Evolutionary conservation across 2,329 filamentous ascomycete genomes (phyloP).

Genomic region (Dactylellina sp.): DNA sequence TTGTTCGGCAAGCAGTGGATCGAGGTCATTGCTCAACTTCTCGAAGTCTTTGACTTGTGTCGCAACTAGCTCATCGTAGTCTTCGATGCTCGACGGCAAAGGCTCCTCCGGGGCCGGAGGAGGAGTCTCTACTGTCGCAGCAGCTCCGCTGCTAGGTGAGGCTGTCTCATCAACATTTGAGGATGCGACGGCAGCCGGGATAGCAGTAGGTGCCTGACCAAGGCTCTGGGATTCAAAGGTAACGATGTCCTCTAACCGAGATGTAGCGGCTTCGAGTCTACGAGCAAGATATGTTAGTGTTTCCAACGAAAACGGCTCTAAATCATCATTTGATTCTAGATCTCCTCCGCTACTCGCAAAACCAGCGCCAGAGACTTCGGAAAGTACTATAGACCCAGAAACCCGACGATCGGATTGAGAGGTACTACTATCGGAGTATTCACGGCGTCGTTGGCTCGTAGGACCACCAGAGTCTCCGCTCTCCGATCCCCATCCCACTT

Average conservation of each 20-base stretch:
- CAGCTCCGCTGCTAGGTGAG: slow-evolving; percentile 62
- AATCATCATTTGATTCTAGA: not conserved
- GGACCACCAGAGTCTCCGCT: slow-evolving; percentile 19
- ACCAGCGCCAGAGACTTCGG: not conserved
- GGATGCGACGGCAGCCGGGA: slow-evolving; percentile 61
- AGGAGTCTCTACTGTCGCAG: slow-evolving; percentile 64
- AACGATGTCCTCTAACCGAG: slow-evolving; percentile 94
- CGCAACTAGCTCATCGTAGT: slow-evolving; percentile 84
- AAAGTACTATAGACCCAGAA: slow-evolving; percentile 2
- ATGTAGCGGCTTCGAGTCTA: slow-evolving; percentile 97
- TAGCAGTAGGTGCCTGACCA: slow-evolving; percentile 65
- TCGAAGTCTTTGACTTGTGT: slow-evolving; percentile 81
- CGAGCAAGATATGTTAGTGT: slow-evolving; percentile 61
- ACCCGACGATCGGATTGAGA: slow-evolving; percentile 31
- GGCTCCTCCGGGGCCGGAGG: slow-evolving; percentile 68
- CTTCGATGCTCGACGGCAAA: slow-evolving; percentile 81
- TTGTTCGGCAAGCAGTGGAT: slow-evolving; percentile 82
- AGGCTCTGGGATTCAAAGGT: slow-evolving; percentile 72
- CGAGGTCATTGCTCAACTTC: slow-evolving; percentile 80
- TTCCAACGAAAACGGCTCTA: slow-evolving; percentile 17
- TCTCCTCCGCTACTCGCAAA: not conserved
- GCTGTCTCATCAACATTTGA: slow-evolving; percentile 63
- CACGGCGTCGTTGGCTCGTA: slow-evolving; percentile 9
- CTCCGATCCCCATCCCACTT: slow-evolving; percentile 18
- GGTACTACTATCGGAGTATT: slow-evolving; percentile 23